phyloP scores from a whole-genome alignment of 1,139 yeast genomes.

The Magnusiomyces suaveolens region DNA sequence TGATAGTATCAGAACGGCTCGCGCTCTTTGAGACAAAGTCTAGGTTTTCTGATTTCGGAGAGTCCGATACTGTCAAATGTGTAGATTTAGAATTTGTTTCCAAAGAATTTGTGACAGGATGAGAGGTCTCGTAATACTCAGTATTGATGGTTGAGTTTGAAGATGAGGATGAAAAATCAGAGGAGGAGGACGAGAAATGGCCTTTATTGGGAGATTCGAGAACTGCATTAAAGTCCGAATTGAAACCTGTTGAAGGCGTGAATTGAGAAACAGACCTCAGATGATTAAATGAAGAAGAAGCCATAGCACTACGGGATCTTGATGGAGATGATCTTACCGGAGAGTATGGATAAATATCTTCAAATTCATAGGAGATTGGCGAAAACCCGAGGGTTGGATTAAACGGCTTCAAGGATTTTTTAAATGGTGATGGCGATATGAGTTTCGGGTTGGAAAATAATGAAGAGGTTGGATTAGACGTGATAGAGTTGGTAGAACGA shows the following conservation, averaged over 20 bases:
- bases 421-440: not conserved
- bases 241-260: no score
- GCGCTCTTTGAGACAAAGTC: no score
- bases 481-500: not conserved
- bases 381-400: not conserved
- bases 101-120: not conserved
- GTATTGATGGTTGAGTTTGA: not conserved
- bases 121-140: not conserved
- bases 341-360: conserved; percentile 7
- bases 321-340: conserved; percentile 7
- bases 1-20: no score
- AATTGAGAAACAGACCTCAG: no score
- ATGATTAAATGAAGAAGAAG: conserved; percentile 52
- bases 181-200: conserved; percentile 35
- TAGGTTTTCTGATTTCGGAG: no score
- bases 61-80: no score
- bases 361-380: conserved; percentile 2
- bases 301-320: not conserved
- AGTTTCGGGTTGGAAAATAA: not conserved
- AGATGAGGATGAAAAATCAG: not conserved
- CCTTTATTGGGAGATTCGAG: no score
- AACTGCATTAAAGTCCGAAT: no score
- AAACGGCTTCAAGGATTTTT: not conserved
- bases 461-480: not conserved
- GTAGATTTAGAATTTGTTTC: no score